phyloP scores from a whole-genome alignment of 179 eudicot species.

The Heliamphora pulchella region DNA sequence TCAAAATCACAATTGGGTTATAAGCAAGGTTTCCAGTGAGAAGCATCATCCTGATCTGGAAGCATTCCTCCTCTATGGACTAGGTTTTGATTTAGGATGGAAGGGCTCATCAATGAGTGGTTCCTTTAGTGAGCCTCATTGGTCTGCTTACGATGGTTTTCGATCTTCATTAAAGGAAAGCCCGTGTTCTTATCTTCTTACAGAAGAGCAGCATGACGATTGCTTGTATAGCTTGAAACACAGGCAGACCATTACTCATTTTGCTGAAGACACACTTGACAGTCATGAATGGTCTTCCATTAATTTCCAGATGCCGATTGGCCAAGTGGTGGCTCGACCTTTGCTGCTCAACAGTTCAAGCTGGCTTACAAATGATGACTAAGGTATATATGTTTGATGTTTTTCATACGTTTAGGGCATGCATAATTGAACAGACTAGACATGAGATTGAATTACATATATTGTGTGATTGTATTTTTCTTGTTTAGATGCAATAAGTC shows the following conservation, averaged over 20 bases:
- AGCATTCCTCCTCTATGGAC: slow-evolving; percentile 22
- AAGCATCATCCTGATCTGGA: slow-evolving; percentile 21
- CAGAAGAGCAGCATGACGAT: slow-evolving; percentile 20
- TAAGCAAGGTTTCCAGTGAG: slow-evolving; percentile 20
- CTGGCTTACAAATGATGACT: slow-evolving; percentile 21
- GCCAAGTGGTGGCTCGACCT: slow-evolving; percentile 20
- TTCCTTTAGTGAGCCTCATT: slow-evolving; percentile 16
- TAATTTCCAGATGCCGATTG: slow-evolving; percentile 21
- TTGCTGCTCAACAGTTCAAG: slow-evolving; percentile 30
- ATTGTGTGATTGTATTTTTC: no score
- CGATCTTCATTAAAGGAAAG: slow-evolving; percentile 18
- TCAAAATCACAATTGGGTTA: slow-evolving; percentile 18
- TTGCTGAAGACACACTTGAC: slow-evolving; percentile 11
- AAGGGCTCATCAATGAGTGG: slow-evolving; percentile 22
- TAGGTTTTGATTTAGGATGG: slow-evolving; percentile 22
- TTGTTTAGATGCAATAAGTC: no score
- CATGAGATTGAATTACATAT: no score
- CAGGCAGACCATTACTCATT: slow-evolving; percentile 14
- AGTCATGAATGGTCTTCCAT: slow-evolving; percentile 16
- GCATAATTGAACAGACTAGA: no score
- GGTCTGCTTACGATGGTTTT: slow-evolving; percentile 20
- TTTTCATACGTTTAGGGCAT: background rate
- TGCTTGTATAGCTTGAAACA: slow-evolving; percentile 15
- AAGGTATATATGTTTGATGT: slow-evolving; percentile 10
- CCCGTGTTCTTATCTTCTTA: slow-evolving; percentile 17